phyloP scores from a whole-genome alignment of 805 yeast genomes.

The Wickerhamiella qilinensis region DNA sequence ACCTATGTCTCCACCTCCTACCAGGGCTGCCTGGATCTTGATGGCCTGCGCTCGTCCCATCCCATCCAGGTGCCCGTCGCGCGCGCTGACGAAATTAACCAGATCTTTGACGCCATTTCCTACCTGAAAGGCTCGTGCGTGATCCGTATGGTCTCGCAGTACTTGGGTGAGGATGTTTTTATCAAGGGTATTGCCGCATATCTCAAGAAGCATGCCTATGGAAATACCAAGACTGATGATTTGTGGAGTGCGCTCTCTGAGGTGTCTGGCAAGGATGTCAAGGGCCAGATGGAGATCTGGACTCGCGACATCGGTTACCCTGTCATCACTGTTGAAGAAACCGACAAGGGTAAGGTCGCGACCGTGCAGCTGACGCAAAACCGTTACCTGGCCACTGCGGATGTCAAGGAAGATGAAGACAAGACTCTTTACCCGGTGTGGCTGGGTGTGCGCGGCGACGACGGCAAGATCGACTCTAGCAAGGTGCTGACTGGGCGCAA shows the following conservation, averaged over 20 bases:
- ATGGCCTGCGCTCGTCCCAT: slow-evolving; percentile 56
- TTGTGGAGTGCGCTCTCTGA: slow-evolving; percentile 54
- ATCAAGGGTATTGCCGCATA: slow-evolving; percentile 59
- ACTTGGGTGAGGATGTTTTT: slow-evolving; percentile 52
- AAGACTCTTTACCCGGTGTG: slow-evolving; percentile 37
- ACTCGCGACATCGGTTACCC: slow-evolving; percentile 63
- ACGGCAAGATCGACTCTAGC: slow-evolving; percentile 42
- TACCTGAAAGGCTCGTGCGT: slow-evolving; percentile 70
- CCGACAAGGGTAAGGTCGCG: slow-evolving; percentile 12
- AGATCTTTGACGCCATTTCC: slow-evolving; percentile 68
- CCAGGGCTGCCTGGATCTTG: slow-evolving; percentile 59
- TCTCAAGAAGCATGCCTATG: slow-evolving; percentile 43
- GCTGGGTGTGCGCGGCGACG: slow-evolving; percentile 35
- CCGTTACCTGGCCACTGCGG: slow-evolving; percentile 50
- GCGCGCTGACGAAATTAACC: slow-evolving; percentile 64
- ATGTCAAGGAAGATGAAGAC: slow-evolving; percentile 41
- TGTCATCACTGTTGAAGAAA: slow-evolving; percentile 34
- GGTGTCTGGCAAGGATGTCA: slow-evolving; percentile 46
- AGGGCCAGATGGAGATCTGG: slow-evolving; percentile 51
- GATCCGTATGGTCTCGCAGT: slow-evolving; percentile 58
- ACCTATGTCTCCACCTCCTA: slow-evolving; percentile 62
- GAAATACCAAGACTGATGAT: slow-evolving; percentile 60
- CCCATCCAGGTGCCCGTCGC: slow-evolving; percentile 72
- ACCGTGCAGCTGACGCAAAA: slow-evolving; percentile 34
- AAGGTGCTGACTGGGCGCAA: slow-evolving; percentile 37